phyloP scores from a whole-genome alignment of 345 rosid species.

The Erodium maritimum region DNA sequence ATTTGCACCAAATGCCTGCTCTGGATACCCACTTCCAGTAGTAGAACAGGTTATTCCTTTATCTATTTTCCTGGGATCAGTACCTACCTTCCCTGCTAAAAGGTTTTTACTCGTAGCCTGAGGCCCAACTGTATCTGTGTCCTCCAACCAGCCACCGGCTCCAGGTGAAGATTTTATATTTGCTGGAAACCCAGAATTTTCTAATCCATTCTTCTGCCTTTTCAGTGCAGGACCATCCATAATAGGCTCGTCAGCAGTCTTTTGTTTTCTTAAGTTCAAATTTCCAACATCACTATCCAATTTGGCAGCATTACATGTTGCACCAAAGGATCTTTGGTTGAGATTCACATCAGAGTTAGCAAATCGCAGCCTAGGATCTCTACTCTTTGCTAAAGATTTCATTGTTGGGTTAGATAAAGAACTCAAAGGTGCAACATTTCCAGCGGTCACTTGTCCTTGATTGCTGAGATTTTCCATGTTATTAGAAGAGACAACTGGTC shows the following conservation, averaged over 20 bases:
- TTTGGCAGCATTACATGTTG: slow-evolving; percentile 24
- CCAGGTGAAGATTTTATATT: slow-evolving; percentile 28
- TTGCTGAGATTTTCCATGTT: slow-evolving; percentile 11
- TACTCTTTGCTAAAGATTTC: slow-evolving; percentile 55
- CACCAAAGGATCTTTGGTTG: slow-evolving; percentile 14
- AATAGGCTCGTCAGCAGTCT: slow-evolving; percentile 36
- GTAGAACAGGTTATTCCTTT: slow-evolving; percentile 25
- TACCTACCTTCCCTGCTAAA: slow-evolving; percentile 14
- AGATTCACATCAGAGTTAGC: slow-evolving; percentile 34
- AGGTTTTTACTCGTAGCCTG: slow-evolving; percentile 21
- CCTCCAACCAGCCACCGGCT: slow-evolving; percentile 69
- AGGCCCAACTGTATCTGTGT: slow-evolving; percentile 27
- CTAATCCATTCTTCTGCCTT: slow-evolving; percentile 40
- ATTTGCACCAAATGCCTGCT: slow-evolving; percentile 23
- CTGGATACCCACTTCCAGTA: slow-evolving; percentile 17
- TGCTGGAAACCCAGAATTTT: slow-evolving; percentile 19
- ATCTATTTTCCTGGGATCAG: slow-evolving; percentile 31
- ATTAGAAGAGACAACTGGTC: slow-evolving; percentile 14
- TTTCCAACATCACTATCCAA: slow-evolving; percentile 29
- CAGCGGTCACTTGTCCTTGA: slow-evolving; percentile 18
- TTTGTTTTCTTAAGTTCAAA: slow-evolving; percentile 50
- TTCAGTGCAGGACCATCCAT: slow-evolving; percentile 46
- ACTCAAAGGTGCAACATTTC: slow-evolving; percentile 17
- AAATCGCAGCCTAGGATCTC: slow-evolving; percentile 89
- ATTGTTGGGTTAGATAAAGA: slow-evolving; percentile 23